phyloP scores from a whole-genome alignment of 495 filamentous ascomycete species.

The Polyplosphaeria fusca region DNA sequence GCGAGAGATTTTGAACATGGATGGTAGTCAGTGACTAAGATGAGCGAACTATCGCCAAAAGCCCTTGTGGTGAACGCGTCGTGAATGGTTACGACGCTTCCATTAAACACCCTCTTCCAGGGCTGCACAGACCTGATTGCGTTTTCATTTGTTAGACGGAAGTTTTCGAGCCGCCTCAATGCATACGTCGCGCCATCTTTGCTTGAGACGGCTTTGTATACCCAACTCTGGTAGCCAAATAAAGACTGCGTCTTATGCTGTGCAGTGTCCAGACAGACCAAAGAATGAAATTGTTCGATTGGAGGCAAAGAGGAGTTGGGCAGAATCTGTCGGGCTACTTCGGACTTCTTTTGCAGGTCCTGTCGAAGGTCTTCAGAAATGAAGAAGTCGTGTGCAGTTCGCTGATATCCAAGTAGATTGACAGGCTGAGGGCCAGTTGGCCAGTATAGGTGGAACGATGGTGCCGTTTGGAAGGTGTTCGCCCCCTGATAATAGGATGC shows the following conservation, averaged over 20 bases:
- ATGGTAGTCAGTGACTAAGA: conserved; percentile 92
- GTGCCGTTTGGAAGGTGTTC: conserved; percentile 17
- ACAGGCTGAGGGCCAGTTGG: conserved; percentile 78
- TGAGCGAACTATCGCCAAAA: conserved; percentile 91
- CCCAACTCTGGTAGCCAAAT: conserved; percentile 85
- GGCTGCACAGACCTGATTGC: conserved; percentile 79
- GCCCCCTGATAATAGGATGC: conserved; percentile 54
- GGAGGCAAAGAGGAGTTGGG: conserved; percentile 73
- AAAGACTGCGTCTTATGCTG: conserved; percentile 69
- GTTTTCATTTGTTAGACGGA: conserved; percentile 80
- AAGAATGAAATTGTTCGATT: conserved; percentile 83
- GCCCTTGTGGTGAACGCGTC: conserved; percentile 89
- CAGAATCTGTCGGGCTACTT: conserved; percentile 78
- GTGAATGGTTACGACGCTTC: conserved; percentile 79
- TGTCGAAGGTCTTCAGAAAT: conserved; percentile 79
- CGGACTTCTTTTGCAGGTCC: conserved; percentile 83
- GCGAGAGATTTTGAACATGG: conserved; percentile 85
- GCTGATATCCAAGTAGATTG: conserved; percentile 75
- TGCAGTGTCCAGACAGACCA: conserved; percentile 83
- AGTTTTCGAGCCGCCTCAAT: conserved; percentile 82
- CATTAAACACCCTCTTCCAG: conserved; percentile 86
- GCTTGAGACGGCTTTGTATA: conserved; percentile 90
- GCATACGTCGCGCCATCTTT: conserved; percentile 83
- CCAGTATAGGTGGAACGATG: conserved; percentile 84
- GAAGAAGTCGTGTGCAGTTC: conserved; percentile 83